Base-by-base conservation (phyloP, 2,329 filamentous ascomycete genomes). In the Aspergillus viridinutans region DNA sequence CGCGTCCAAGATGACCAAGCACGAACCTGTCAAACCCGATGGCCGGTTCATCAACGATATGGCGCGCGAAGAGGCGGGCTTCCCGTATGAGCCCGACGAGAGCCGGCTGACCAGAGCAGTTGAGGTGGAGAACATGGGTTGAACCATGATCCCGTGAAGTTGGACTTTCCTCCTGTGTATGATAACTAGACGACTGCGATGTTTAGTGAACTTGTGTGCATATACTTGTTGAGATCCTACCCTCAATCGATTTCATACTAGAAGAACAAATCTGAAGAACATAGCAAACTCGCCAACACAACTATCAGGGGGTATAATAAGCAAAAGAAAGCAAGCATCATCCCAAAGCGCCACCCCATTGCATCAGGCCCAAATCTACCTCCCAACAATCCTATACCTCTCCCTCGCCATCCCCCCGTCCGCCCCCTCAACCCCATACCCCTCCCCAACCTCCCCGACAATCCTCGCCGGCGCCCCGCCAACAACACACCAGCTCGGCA, bases 401-500 rank as follows among this genome's bases (percentile, higher is more conserved):
- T 77, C 75, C 56, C 74, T 70, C 43, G 73, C 73, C 70, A 77
- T 63, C 12, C 75, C 74, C 21, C 76, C 76, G 61, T 79, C 74
- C 0, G 77, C 70, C 25, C 74, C 74, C 58, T 80, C 65, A 67
- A 74, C 68, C 63, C 76, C 76, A 74, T 80, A 76, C 60, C 80
- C 73, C 61, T 78, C 75, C 57, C 78, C 62, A 2, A 95, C 82
- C 76, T 96, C 91, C 1, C 90, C 91, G 3, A 96, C 83, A 50
- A 96, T 88, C 55, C 88, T 81, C 0, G 87, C 92, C 1, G 92
- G 92, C 69, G 84, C 80, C 0, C 92, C 92, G 0, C 88, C 93
- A n/a, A 99, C 92, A 55, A 97, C 85, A 55, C 88, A 92, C 72
- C 94, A 96, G 69, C 91, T 92, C 1, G 93, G 92, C 55, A 97